Evolutionary conservation across 2,329 filamentous ascomycete genomes (phyloP).

Genomic region (Cordyceps militaris): DNA sequence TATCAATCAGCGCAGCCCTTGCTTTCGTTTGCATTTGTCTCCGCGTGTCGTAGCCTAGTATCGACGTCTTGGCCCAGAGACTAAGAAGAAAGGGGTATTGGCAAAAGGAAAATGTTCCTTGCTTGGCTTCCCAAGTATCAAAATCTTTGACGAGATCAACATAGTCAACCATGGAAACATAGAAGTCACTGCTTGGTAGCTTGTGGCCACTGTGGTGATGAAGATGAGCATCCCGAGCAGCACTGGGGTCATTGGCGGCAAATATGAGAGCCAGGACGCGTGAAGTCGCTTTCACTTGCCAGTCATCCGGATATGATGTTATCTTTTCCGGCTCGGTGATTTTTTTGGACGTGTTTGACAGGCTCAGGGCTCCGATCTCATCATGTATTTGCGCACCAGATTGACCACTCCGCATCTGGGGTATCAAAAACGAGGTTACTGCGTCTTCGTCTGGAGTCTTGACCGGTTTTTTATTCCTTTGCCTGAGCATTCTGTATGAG

Average conservation of each 20-base stretch:
- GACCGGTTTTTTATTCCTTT: slow-evolving; percentile 59
- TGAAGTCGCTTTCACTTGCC: slow-evolving; percentile 78
- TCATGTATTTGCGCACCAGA: slow-evolving; percentile 68
- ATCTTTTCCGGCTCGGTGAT: slow-evolving; percentile 47
- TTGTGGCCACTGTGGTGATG: slow-evolving; percentile 50
- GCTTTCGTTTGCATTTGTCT: slow-evolving; percentile 87
- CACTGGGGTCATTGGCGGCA: slow-evolving; percentile 61
- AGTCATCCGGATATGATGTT: slow-evolving; percentile 70
- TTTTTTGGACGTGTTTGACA: slow-evolving; percentile 47
- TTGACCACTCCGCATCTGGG: slow-evolving; percentile 61
- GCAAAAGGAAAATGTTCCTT: slow-evolving; percentile 75
- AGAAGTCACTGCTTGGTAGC: slow-evolving; percentile 77
- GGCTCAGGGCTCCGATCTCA: slow-evolving; percentile 53
- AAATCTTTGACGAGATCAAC: slow-evolving; percentile 82
- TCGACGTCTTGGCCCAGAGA: slow-evolving; percentile 86
- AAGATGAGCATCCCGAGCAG: slow-evolving; percentile 24
- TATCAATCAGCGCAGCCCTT: slow-evolving; percentile 84
- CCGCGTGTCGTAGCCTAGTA: slow-evolving; percentile 79
- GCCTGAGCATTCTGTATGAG: slow-evolving; percentile 68
- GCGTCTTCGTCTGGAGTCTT: slow-evolving; percentile 52
- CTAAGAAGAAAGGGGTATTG: slow-evolving; percentile 89
- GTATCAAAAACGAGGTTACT: slow-evolving; percentile 61
- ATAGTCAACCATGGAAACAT: slow-evolving; percentile 79
- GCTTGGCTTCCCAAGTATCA: slow-evolving; percentile 74
- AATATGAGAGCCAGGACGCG: slow-evolving; percentile 76